Percentiles rank a stretch among this genome's conserved stretches.
phyloP scores from a whole-genome alignment of 2,329 filamentous ascomycete species.

The Fusarium sp. region DNA sequence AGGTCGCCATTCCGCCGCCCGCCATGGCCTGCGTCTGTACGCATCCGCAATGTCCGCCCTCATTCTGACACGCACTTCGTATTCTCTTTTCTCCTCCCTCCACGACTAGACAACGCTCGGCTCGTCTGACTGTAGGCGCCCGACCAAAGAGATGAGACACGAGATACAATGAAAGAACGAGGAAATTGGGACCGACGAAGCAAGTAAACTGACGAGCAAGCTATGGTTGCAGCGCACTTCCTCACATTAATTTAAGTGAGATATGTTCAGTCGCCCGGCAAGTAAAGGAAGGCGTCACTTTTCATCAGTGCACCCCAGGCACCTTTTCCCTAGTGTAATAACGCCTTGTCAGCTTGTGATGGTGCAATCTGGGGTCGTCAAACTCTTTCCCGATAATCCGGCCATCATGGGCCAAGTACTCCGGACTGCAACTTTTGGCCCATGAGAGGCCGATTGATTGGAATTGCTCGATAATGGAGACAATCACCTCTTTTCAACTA shows the following conservation, averaged over 20 bases:
- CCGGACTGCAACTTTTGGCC: conserved; percentile 4
- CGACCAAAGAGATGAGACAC: not conserved
- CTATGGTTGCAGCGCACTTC: not conserved
- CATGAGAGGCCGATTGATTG: conserved; percentile 9
- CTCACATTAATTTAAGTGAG: not conserved
- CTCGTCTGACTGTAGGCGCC: conserved; percentile 11
- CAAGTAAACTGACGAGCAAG: not conserved
- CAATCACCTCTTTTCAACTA: conserved; percentile 43
- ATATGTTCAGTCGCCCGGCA: conserved; percentile 11
- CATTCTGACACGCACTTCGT: conserved; percentile 27
- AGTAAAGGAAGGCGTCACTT: conserved; percentile 8
- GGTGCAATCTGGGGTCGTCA: conserved; percentile 48
- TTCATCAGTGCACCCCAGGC: conserved; percentile 38
- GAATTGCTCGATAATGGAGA: conserved; percentile 6
- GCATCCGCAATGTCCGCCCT: conserved; percentile 26
- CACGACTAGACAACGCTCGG: not conserved
- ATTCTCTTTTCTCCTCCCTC: conserved; percentile 24
- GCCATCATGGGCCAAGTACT: conserved; percentile 7
- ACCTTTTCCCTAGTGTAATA: conserved; percentile 40
- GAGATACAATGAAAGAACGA: not conserved
- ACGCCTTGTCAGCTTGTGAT: conserved; percentile 49
- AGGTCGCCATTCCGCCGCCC: conserved; percentile 40
- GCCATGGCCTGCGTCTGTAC: conserved; percentile 40
- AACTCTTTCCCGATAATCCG: conserved; percentile 39
- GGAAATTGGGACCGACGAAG: conserved; percentile 9